Percentiles rank a stretch among this genome's conserved stretches.
Conservation (phyloP, 208 protist species). For the Phytomonas serpens region DNA sequence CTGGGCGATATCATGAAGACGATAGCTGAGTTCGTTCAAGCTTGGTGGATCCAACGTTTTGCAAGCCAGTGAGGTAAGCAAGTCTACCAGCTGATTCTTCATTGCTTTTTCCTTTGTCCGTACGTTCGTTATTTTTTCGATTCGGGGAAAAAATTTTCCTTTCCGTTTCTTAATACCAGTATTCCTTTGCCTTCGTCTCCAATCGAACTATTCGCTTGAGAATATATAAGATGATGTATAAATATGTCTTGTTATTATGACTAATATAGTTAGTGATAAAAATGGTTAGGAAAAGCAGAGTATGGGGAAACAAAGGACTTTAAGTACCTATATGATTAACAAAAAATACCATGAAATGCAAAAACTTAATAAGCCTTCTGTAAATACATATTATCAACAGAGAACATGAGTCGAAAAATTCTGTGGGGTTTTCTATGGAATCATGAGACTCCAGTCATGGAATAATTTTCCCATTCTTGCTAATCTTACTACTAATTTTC, state of each 20-base stretch:
- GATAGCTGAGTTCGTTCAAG: slow-evolving; percentile 25
- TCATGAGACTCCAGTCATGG: neutral
- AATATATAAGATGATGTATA: neutral
- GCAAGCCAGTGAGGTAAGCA: slow-evolving; percentile 25
- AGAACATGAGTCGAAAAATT: neutral
- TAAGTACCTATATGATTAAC: neutral
- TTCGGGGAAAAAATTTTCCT: neutral
- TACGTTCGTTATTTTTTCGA: neutral
- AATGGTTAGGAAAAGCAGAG: neutral
- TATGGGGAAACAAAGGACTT: neutral
- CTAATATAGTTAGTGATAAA: neutral
- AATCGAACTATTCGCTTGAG: neutral
- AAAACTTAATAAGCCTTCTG: neutral
- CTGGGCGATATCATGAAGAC: slow-evolving; percentile 14
- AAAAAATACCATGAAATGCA: neutral
- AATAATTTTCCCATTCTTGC: neutral
- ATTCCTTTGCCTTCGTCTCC: neutral
- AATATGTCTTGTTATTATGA: neutral
- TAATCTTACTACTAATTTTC: neutral
- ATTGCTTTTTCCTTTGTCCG: neutral
- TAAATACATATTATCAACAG: neutral
- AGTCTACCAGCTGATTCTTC: slow-evolving; percentile 25
- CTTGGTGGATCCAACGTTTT: slow-evolving; percentile 23
- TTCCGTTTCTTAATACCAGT: neutral
- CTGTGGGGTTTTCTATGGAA: neutral